Percentiles rank a stretch among this genome's conserved stretches.
Evolutionary conservation across 2,329 filamentous ascomycete genomes (phyloP).

Genomic region (Xylaria sp.): DNA sequence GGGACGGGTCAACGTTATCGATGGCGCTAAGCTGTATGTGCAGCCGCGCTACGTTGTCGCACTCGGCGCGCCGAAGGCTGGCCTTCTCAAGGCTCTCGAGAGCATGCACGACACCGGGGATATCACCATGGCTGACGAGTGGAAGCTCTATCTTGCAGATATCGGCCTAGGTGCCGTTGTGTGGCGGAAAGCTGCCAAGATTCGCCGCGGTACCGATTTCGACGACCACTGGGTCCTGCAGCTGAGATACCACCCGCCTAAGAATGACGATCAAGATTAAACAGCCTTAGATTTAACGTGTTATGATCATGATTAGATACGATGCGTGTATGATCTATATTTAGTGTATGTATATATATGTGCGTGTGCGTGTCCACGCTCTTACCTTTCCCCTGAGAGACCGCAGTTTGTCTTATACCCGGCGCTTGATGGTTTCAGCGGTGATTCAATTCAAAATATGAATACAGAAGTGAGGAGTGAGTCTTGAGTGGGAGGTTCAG

Average conservation of each 20-base stretch:
- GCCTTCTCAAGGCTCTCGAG: slow-evolving; percentile 80
- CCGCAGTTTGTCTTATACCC: no score
- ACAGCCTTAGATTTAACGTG: background rate
- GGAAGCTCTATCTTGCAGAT: slow-evolving; percentile 87
- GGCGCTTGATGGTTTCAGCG: no score
- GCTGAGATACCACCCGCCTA: slow-evolving; percentile 61
- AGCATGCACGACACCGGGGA: slow-evolving; percentile 64
- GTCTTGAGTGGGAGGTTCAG: no score
- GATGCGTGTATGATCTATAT: background rate
- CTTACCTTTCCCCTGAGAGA: no score
- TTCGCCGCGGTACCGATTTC: slow-evolving; percentile 88
- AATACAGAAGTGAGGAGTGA: no score
- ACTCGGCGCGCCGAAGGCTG: slow-evolving; percentile 87
- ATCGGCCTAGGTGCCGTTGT: slow-evolving; percentile 85
- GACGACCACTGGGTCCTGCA: slow-evolving; percentile 86
- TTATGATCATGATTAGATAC: slow-evolving; percentile 6
- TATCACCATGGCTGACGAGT: slow-evolving; percentile 65
- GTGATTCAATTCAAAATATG: no score
- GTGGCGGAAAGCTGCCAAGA: slow-evolving; percentile 85
- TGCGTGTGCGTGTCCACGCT: background rate
- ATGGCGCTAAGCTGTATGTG: slow-evolving; percentile 83
- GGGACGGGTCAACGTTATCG: slow-evolving; percentile 73
- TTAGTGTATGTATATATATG: background rate
- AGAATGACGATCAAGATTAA: slow-evolving; percentile 29
- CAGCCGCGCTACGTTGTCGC: slow-evolving; percentile 85